phyloP scores from a whole-genome alignment of 2,329 filamentous ascomycete genomes.

The Pleoardoris graminearum region DNA sequence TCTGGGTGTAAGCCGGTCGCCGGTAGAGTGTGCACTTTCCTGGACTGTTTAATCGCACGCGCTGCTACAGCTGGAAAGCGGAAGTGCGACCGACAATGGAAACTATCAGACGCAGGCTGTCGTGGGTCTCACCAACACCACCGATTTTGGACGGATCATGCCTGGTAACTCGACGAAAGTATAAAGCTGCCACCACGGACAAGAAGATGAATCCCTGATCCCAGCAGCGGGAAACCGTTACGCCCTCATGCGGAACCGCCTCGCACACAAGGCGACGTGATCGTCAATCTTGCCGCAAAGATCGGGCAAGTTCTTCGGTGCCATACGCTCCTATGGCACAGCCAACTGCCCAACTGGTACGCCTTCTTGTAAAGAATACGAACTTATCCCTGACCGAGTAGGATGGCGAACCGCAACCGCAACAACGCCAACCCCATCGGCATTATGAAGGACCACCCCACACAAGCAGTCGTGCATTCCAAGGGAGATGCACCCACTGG shows the following conservation, averaged over 20 bases:
- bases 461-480: slow-evolving; percentile 44
- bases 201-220: background rate
- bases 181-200: background rate
- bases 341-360: slow-evolving; percentile 46
- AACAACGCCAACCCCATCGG: slow-evolving; percentile 48
- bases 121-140: slow-evolving; percentile 23
- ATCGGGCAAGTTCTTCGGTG: slow-evolving; percentile 44
- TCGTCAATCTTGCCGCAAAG: slow-evolving; percentile 32
- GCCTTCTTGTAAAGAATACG: slow-evolving; percentile 56
- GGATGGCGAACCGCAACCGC: slow-evolving; percentile 32
- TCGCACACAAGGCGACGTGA: slow-evolving; percentile 34
- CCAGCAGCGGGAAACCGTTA: slow-evolving; percentile 35
- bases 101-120: slow-evolving; percentile 26
- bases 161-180: slow-evolving; percentile 31
- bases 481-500: slow-evolving; percentile 47
- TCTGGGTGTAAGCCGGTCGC: slow-evolving; percentile 16
- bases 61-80: slow-evolving; percentile 28
- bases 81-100: slow-evolving; percentile 31
- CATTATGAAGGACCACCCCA: slow-evolving; percentile 50
- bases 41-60: slow-evolving; percentile 28
- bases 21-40: slow-evolving; percentile 15
- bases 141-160: slow-evolving; percentile 31
- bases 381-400: slow-evolving; percentile 24
- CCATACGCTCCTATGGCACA: slow-evolving; percentile 50
- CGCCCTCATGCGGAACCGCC: slow-evolving; percentile 35